A percentile compares a stretch with the other conserved stretches of the same genome.
phyloP scores from a whole-genome alignment of 768 basidiomycete species.

The Gloeostereum incarnatum region DNA sequence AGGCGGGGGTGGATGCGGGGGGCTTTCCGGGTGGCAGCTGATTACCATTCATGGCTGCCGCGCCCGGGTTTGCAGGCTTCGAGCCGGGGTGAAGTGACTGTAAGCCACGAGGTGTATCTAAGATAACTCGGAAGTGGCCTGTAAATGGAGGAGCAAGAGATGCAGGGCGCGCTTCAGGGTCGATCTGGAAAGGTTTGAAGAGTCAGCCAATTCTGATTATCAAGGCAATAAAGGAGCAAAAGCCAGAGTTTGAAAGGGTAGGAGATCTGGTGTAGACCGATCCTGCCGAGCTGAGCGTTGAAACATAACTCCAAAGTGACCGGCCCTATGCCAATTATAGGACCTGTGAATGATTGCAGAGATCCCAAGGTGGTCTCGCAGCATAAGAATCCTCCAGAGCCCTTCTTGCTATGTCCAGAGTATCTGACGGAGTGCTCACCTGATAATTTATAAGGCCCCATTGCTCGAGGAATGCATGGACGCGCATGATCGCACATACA shows the following conservation, averaged over 20 bases:
- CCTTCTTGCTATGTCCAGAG: too few species aligned
- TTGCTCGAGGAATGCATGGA: conserved; percentile 97
- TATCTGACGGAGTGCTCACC: conserved; percentile 50
- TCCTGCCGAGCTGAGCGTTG: too few species aligned
- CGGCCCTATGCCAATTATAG: too few species aligned
- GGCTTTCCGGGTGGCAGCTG: conserved; percentile 19
- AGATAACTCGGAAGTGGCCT: conserved; percentile 95
- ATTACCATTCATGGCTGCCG: conserved; percentile 38
- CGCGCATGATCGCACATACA: conserved; percentile 97
- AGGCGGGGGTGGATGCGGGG: conserved; percentile 40
- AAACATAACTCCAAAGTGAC: too few species aligned
- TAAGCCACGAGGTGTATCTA: conserved; percentile 93
- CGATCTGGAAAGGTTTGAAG: conserved; percentile 61
- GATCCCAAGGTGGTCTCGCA: too few species aligned
- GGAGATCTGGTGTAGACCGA: too few species aligned
- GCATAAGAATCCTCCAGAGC: too few species aligned
- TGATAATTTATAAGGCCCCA: conserved; percentile 99
- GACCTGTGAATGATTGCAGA: too few species aligned
- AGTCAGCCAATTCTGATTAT: too few species aligned
- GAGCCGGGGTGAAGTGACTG: conserved; percentile 88
- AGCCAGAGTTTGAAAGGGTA: too few species aligned
- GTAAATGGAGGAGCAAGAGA: conserved; percentile 95
- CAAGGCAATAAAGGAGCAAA: neutral
- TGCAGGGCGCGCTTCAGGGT: conserved; percentile 92
- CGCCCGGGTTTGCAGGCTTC: conserved; percentile 36